Evolutionary conservation across 2,329 filamentous ascomycete species (phyloP).

Genomic region (Clarireedia hainanense): DNA sequence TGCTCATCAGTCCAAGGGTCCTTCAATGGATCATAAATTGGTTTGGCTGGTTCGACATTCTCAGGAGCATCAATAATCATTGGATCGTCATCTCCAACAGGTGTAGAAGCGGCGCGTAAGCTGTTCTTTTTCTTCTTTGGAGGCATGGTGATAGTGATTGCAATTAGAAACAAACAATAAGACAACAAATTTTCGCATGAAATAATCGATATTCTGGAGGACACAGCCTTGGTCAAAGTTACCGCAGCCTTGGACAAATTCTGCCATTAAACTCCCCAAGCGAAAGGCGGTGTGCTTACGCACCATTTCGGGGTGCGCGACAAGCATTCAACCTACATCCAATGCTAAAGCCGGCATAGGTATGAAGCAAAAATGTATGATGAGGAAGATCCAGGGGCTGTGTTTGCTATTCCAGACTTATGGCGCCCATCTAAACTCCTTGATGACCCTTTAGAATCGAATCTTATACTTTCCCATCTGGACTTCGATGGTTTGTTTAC

Average conservation of each 20-base stretch:
- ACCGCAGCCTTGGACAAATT: neutral
- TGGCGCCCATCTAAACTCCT: conserved; percentile 48
- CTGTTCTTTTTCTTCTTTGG: conserved; percentile 60
- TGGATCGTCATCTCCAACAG: conserved; percentile 46
- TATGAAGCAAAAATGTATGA: conserved; percentile 23
- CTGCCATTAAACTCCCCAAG: neutral
- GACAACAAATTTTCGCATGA: too few relatives aligned
- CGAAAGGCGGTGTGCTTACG: neutral
- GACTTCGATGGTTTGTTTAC: conserved; percentile 22
- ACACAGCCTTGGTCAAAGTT: too few relatives aligned
- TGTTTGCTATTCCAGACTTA: conserved; percentile 58
- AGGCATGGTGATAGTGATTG: conserved; percentile 44
- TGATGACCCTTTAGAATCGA: conserved; percentile 23
- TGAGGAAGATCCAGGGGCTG: conserved; percentile 36
- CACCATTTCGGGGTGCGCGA: too few relatives aligned
- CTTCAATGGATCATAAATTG: conserved; percentile 43
- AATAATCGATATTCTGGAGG: too few relatives aligned
- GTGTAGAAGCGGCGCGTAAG: conserved; percentile 49
- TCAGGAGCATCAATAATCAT: conserved; percentile 51
- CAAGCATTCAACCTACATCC: too few relatives aligned
- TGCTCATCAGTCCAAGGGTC: conserved; percentile 95
- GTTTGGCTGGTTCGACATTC: conserved; percentile 26
- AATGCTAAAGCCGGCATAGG: too few relatives aligned
- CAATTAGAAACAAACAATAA: neutral
- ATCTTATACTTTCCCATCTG: conserved; percentile 26